These are phyloP conservation scores for Thuja plicata DNA, from an alignment of 83 land plant genomes.

Conservation along the genomic window DNA sequence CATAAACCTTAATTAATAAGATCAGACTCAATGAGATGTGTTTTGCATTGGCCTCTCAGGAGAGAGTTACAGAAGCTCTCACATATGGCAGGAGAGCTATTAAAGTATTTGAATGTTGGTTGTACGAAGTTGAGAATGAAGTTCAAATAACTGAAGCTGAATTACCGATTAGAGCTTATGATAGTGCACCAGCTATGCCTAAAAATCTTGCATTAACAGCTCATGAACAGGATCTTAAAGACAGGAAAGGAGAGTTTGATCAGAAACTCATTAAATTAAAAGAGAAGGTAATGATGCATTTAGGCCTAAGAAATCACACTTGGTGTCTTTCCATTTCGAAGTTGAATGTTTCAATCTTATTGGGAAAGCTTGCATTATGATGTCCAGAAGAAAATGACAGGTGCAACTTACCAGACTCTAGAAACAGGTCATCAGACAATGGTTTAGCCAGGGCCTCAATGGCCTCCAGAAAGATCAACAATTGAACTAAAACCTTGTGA, in stretches of 20 bases:
- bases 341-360: not conserved
- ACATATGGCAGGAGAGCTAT: conserved; percentile 57
- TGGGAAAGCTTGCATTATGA: not conserved
- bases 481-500: not conserved
- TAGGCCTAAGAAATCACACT: not conserved
- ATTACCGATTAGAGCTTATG: not conserved
- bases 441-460: not conserved
- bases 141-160: not conserved
- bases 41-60: conserved; percentile 49
- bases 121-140: conserved; percentile 24
- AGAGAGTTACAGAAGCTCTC: conserved; percentile 50
- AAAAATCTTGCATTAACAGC: not conserved
- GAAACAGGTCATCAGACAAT: not conserved
- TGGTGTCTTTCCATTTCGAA: not conserved
- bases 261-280: not conserved
- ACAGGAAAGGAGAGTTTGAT: not conserved
- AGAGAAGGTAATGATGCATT: not conserved
- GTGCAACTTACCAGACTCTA: not conserved
- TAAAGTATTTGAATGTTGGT: conserved; percentile 43
- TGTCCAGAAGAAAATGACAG: not conserved
- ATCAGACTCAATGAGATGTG: conserved; percentile 65
- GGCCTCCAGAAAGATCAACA: not conserved
- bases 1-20: not conserved
- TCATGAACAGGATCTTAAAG: not conserved
- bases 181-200: not conserved